Evolutionary conservation across 208 protist species (phyloP).

Genomic region (Crithidia mellificae): DNA sequence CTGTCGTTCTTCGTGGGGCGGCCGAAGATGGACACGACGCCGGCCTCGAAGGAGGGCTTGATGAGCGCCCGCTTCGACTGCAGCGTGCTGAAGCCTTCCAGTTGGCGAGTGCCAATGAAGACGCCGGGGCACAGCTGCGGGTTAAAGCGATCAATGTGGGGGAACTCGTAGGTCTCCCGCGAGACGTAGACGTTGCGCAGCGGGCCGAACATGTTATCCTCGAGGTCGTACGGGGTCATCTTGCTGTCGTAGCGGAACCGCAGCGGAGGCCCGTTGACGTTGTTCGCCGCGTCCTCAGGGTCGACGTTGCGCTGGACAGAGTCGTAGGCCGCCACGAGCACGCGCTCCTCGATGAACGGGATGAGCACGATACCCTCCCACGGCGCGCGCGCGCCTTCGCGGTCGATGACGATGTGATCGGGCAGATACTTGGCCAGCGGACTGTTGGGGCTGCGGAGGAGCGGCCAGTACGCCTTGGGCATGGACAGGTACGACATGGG

Average conservation of each 20-base stretch:
- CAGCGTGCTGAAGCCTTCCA: conserved; percentile 85
- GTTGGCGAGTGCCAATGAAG: conserved; percentile 44
- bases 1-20: conserved; percentile 70
- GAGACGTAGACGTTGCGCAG: conserved; percentile 58
- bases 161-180: conserved; percentile 60
- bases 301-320: conserved; percentile 70
- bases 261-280: conserved; percentile 62
- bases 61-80: conserved; percentile 64
- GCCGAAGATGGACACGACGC: conserved; percentile 79
- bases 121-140: conserved; percentile 69
- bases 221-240: conserved; percentile 51
- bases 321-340: conserved; percentile 72
- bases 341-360: conserved; percentile 89
- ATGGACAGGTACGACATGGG: conserved; percentile 91
- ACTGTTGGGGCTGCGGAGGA: conserved; percentile 65
- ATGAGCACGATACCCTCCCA: conserved; percentile 94
- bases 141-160: conserved; percentile 46
- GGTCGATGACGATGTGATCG: conserved; percentile 87
- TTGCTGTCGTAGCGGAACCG: conserved; percentile 69
- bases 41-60: conserved; percentile 49
- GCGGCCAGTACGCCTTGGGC: conserved; percentile 87
- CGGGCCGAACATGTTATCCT: conserved; percentile 61
- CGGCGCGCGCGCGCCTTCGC: conserved; percentile 79
- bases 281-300: conserved; percentile 71
- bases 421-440: conserved; percentile 83